Evolutionary conservation across 108 stramenopile genomes (phyloP), one percentile per base, ranked within the genome.

Genomic region (Cyclotella kingstonii): DNA sequence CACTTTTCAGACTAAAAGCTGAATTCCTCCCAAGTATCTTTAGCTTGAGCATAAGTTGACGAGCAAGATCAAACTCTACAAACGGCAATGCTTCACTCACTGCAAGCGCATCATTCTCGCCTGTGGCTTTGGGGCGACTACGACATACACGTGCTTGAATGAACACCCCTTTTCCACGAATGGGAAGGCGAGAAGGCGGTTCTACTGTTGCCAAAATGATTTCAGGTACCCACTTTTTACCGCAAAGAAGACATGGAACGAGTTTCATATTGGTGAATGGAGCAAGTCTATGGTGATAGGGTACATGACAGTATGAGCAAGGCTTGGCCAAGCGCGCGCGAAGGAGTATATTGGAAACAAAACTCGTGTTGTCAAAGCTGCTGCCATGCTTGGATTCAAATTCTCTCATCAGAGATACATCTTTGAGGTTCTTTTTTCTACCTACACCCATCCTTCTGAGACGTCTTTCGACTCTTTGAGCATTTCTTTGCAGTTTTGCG

Each of bases 231-330:
- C 97, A 99, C 57, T 97, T 96, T 55, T 94, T 89, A 0, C 95
- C 87, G 58, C 98, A 99, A 28, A 87, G 46, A 11, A 89, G 51
- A 57, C 96, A 98, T 11, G 95, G 98, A 15, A 95, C 91, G 10
- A 98, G 68, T 31, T 97, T 91, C 95, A 99, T 95, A 70, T 96
- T 93, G 21, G 80, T 74, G 60, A 99, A 99, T 4, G 97, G 97
- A 21, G 97, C 98, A 35, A 79, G 61, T 14, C 89, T 40, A 64
- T 94, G 95, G 31, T 96, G 94, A 72, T 98, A 99, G 0, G 98
- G 96, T 11, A 97, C 96, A 78, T 99, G 98, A 61, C 91, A 90
- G 58, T 83, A 94, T 29, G 87, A 87, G 60, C 95, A 96, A 23
- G 94, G 94, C 63, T 81, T 84, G 10, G 89, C 86, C 8, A 79